Evolutionary conservation across 208 protist genomes (phyloP).

Genomic region (Leishmania mexicana): DNA sequence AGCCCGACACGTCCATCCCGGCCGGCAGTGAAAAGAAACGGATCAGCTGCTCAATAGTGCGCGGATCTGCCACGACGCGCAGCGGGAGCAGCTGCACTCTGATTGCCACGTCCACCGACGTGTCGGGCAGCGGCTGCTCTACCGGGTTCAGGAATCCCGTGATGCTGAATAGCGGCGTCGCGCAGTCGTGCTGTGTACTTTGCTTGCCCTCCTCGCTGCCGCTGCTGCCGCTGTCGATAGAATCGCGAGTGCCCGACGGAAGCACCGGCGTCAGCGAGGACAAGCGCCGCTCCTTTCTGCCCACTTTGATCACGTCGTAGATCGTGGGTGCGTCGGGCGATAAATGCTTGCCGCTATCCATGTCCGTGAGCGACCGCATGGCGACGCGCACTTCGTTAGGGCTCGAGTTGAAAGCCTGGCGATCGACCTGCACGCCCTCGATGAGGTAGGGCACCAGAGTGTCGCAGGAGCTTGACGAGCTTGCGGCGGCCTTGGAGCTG

Average conservation of each 20-base stretch:
- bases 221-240: conserved; percentile 12
- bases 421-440: conserved; percentile 24
- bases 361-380: conserved; percentile 15
- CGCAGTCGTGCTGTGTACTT: conserved; percentile 9
- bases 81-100: conserved; percentile 73
- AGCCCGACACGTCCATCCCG: conserved; percentile 57
- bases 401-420: conserved; percentile 12
- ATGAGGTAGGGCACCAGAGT: conserved; percentile 32
- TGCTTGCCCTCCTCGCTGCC: conserved; percentile 18
- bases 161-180: conserved; percentile 60
- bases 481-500: background rate
- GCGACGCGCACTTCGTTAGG: conserved; percentile 13
- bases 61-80: conserved; percentile 73
- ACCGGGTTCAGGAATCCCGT: conserved; percentile 62
- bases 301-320: conserved; percentile 22
- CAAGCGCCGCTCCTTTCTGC: background rate
- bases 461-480: background rate
- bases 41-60: conserved; percentile 53
- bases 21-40: conserved; percentile 69
- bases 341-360: conserved; percentile 19
- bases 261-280: conserved; percentile 1
- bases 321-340: conserved; percentile 19
- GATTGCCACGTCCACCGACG: conserved; percentile 67
- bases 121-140: conserved; percentile 67
- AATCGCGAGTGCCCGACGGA: background rate